Conservation (phyloP, 1,284 basidiomycete species). For the Cryptococcus floricola region DNA sequence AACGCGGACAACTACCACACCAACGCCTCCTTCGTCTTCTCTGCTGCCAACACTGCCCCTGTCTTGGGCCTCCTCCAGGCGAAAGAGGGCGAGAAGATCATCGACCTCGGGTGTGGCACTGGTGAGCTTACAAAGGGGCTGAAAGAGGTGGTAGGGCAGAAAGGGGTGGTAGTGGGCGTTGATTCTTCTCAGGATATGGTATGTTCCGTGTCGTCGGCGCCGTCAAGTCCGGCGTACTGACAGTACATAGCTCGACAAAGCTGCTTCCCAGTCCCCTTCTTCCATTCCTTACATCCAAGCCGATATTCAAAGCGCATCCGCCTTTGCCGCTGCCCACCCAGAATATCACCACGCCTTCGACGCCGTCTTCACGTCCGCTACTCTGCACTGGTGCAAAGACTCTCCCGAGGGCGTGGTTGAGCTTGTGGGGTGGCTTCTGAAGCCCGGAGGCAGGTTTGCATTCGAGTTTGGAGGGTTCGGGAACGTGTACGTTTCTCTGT, state of each 20-base stretch:
- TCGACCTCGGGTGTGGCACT: constrained; percentile 78
- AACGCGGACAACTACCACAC: constrained; percentile 37
- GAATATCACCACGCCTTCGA: constrained; percentile 38
- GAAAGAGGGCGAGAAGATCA: constrained; percentile 62
- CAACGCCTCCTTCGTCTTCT: constrained; percentile 66
- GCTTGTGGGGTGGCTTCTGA: constrained; percentile 60
- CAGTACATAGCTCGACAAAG: constrained; percentile 56
- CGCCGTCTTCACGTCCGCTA: constrained; percentile 70
- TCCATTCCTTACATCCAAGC: constrained; percentile 45
- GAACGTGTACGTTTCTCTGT: constrained; percentile 26
- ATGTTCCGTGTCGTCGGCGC: constrained; percentile 20
- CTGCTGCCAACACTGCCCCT: constrained; percentile 59
- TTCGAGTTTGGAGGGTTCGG: constrained; percentile 71
- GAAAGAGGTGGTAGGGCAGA: constrained; percentile 54
- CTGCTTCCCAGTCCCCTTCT: constrained; percentile 58
- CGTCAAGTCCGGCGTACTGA: neutral
- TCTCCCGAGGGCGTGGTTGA: constrained; percentile 64
- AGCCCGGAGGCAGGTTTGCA: constrained; percentile 64
- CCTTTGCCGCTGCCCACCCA: constrained; percentile 14
- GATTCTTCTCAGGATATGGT: constrained; percentile 73
- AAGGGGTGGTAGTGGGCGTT: constrained; percentile 62
- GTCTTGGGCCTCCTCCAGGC: constrained; percentile 63
- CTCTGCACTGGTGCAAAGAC: constrained; percentile 77
- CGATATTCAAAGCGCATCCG: constrained; percentile 34
- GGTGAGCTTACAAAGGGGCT: constrained; percentile 67